These are phyloP conservation scores for Phlebiopsis gigantea DNA, from an alignment of 768 basidiomycete species.

Conservation along the genomic window DNA sequence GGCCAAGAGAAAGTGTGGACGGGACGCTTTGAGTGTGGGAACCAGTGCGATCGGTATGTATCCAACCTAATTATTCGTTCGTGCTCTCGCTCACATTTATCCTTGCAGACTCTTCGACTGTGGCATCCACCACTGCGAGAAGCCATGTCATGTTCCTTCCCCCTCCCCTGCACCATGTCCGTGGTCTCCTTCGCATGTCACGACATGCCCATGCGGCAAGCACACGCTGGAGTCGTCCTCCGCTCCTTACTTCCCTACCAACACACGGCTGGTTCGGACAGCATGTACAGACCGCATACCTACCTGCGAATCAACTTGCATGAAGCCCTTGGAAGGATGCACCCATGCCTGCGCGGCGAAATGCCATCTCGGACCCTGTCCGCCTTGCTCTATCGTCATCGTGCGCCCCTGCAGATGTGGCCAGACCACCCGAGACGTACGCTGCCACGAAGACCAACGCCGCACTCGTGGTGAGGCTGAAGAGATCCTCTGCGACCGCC, in stretches of 20 bases:
- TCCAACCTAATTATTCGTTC: neutral
- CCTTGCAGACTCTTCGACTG: constrained; percentile 64
- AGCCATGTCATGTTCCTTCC: constrained; percentile 75
- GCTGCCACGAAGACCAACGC: constrained; percentile 45
- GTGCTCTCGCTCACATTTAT: neutral
- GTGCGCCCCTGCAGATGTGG: constrained; percentile 87
- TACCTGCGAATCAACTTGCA: constrained; percentile 67
- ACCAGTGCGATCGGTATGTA: constrained; percentile 51
- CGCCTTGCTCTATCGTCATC: constrained; percentile 68
- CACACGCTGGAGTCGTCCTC: constrained; percentile 40
- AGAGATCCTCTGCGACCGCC: constrained; percentile 75
- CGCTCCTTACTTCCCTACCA: constrained; percentile 29
- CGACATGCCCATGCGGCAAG: constrained; percentile 81
- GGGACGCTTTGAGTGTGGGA: constrained; percentile 60
- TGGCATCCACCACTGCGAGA: constrained; percentile 66
- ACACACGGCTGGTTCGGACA: constrained; percentile 31
- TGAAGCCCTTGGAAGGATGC: constrained; percentile 58
- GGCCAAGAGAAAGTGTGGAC: constrained; percentile 50
- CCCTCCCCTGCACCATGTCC: constrained; percentile 59
- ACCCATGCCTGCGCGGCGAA: constrained; percentile 62
- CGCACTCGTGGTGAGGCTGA: constrained; percentile 29
- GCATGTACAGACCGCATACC: constrained; percentile 76
- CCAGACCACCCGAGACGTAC: constrained; percentile 46
- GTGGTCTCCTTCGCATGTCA: constrained; percentile 58
- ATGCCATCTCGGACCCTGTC: constrained; percentile 80